Percentiles rank a stretch among this genome's conserved stretches.
These are phyloP conservation scores for Scheffersomyces titani DNA, from an alignment of 1,139 yeast species.

Conservation along the genomic window DNA sequence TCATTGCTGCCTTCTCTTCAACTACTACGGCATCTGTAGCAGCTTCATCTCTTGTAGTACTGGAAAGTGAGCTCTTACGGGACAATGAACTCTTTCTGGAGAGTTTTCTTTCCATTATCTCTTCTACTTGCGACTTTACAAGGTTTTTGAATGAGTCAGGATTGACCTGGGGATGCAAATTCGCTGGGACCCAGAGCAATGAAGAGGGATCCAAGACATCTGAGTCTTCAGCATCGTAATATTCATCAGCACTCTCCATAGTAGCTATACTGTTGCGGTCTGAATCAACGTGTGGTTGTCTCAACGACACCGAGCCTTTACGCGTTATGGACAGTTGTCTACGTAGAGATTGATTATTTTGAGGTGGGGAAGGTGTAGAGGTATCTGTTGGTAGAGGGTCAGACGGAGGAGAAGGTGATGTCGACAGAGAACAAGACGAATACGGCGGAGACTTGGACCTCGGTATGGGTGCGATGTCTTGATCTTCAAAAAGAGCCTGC, in stretches of 20 bases:
- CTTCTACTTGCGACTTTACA: slow-evolving; percentile 78
- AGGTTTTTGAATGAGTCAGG: slow-evolving; percentile 88
- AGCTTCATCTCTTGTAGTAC: background rate
- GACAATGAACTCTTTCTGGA: slow-evolving; percentile 31
- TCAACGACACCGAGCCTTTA: slow-evolving; percentile 8
- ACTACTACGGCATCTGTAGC: slow-evolving; percentile 1
- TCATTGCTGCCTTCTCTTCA: slow-evolving; percentile 1
- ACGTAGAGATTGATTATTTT: background rate
- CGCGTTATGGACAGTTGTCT: slow-evolving; percentile 2
- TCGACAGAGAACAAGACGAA: background rate
- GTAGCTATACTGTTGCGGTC: slow-evolving; percentile 1
- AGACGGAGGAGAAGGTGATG: background rate
- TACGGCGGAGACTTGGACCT: background rate
- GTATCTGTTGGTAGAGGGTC: background rate
- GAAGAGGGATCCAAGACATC: slow-evolving; percentile 28
- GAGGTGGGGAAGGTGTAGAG: background rate
- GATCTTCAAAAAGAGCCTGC: background rate
- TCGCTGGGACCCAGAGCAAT: slow-evolving; percentile 92
- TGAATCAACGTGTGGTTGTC: slow-evolving; percentile 6
- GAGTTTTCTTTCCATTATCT: slow-evolving; percentile 54
- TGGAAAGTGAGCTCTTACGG: slow-evolving; percentile 31
- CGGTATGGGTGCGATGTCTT: background rate
- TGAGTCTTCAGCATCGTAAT: slow-evolving; percentile 24
- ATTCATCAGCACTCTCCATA: slow-evolving; percentile 20
- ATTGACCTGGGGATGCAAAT: slow-evolving; percentile 87